Evolutionary conservation across 768 basidiomycete species (phyloP), one percentile per base, ranked within the genome.

Genomic region (Hysterangium stoloniferum): DNA sequence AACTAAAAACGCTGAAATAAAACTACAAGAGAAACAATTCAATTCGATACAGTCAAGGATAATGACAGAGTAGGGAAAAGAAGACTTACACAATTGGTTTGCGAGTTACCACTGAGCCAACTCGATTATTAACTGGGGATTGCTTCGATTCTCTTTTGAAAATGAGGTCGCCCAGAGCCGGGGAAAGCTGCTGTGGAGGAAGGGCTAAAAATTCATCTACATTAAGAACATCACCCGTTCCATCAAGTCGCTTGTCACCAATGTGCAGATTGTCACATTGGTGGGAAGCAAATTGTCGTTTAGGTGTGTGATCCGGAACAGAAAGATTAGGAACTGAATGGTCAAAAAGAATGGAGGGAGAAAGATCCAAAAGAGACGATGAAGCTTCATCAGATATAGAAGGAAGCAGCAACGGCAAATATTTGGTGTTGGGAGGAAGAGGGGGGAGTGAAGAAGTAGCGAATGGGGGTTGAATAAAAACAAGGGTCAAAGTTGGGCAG

Each of bases 331-430:
- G 41, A 20, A 41, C 38, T 6, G 49, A 41, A 42, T 42, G 37
- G 32, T 51, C 49, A 41, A 51, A 51, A 19, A 51, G 33, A n/a
- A 51, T 28, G 2, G 49, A 51, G 29, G 49, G 49, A 15, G 49
- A 51, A 32, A 51, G 38, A 37, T 51, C 37, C 38, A 51, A 24
- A 51, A 51, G 49, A 28, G 49, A 51, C 9, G 49, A 42, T 13
- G 41, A 13, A 19, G 35, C 40, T 13, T 35, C 49, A 31, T 51
- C 41, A 27, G 37, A 40, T 8, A 51, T 19, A 4, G 49, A 51
- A 22, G 37, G 36, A 4, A 51, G 38, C 6, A 51, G 38, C 9
- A 51, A 22, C n/a, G 49, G 49, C 6, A 51, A 29, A 51, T 29
- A 51, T 42, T 20, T 20, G 31, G 41, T 42, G n/a, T 41, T 42